Percentiles rank a stretch among this genome's conserved stretches.
Evolutionary conservation across 2,329 filamentous ascomycete genomes (phyloP).

Genomic region (Epichloe gansuensis): DNA sequence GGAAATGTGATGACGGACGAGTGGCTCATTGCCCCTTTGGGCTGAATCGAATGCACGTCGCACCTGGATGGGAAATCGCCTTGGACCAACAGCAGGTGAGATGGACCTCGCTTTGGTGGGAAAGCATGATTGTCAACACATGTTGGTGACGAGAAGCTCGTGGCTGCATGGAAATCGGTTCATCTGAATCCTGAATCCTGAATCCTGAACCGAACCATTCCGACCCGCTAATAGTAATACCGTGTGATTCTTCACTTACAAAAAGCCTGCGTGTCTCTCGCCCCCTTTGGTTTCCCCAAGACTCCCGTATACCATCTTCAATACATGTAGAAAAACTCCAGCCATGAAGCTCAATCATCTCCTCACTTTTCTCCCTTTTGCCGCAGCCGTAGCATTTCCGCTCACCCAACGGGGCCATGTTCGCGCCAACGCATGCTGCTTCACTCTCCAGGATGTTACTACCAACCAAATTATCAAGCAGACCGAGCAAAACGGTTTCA

Average conservation of each 20-base stretch:
- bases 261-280: background rate
- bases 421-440: slow-evolving; percentile 17
- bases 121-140: background rate
- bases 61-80: background rate
- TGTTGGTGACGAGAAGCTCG: background rate
- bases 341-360: slow-evolving; percentile 2
- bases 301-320: too few relatives aligned
- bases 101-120: background rate
- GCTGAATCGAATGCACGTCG: background rate
- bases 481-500: slow-evolving; percentile 12
- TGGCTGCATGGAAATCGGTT: background rate
- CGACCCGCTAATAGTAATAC: background rate
- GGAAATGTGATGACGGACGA: background rate
- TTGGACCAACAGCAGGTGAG: slow-evolving; percentile 5
- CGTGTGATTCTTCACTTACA: background rate
- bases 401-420: slow-evolving; percentile 8
- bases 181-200: background rate
- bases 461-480: slow-evolving; percentile 15
- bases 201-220: background rate
- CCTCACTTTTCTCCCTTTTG: slow-evolving; percentile 11
- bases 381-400: slow-evolving; percentile 12
- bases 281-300: too few relatives aligned
- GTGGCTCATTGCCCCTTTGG: slow-evolving; percentile 4
- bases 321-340: background rate
- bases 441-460: slow-evolving; percentile 16